A percentile compares a stretch with the other conserved stretches of the same genome.
phyloP scores from a whole-genome alignment of 495 filamentous ascomycete species.

The Niebla homalea region DNA sequence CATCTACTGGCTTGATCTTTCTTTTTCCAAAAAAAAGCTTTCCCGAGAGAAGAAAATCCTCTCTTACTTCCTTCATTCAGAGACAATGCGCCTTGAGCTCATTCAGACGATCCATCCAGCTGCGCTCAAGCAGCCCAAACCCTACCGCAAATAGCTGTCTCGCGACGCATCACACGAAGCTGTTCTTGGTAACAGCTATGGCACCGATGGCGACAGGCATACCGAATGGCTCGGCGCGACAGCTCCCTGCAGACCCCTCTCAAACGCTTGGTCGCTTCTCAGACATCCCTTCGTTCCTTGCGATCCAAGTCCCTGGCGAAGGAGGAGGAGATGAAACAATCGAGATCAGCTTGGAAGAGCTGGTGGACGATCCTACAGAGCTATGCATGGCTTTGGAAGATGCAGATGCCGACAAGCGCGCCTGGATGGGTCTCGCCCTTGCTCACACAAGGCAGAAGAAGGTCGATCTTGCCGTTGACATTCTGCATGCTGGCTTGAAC shows the following conservation, averaged over 20 bases:
- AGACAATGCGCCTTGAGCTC: no score
- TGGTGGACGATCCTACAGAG: conserved; percentile 90
- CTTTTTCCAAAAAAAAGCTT: no score
- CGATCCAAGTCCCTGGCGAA: conserved; percentile 67
- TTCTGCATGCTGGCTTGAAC: conserved; percentile 67
- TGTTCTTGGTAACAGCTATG: conserved; percentile 25
- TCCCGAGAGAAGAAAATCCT: no score
- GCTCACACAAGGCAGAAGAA: conserved; percentile 96
- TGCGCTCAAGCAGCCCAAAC: no score
- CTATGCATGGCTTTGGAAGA: conserved; percentile 88
- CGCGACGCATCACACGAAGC: no score
- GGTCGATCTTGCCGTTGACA: conserved; percentile 86
- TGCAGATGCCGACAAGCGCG: conserved; percentile 70
- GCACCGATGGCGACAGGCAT: conserved; percentile 40
- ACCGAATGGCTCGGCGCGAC: conserved; percentile 35
- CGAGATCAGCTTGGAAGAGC: conserved; percentile 80
- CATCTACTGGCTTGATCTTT: not conserved
- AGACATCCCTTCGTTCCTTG: conserved; percentile 77
- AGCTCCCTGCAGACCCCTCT: conserved; percentile 15
- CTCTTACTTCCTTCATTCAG: no score
- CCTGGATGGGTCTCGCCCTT: conserved; percentile 91
- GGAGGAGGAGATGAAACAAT: conserved; percentile 68
- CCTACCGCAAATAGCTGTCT: no score
- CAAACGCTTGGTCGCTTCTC: conserved; percentile 51
- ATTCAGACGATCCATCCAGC: no score